phyloP scores from a whole-genome alignment of 495 filamentous ascomycete species.

The Penicillium roqueforti region DNA sequence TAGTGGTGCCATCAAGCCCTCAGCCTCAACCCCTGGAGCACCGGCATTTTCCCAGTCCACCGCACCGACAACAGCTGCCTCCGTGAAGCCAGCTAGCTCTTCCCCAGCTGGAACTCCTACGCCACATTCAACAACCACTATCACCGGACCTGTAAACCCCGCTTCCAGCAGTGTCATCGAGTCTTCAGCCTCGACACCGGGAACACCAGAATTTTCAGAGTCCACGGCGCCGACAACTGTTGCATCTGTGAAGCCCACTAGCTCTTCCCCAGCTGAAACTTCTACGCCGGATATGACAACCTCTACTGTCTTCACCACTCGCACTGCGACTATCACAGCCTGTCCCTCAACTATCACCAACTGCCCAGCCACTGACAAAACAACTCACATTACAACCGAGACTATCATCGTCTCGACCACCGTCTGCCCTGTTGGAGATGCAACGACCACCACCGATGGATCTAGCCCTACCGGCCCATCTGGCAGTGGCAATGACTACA shows the following conservation, averaged over 20 bases:
- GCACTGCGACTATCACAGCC: constrained; percentile 31
- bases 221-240: background rate
- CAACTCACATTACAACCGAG: constrained; percentile 21
- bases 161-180: background rate
- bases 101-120: background rate
- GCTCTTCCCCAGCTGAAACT: background rate
- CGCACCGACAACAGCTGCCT: background rate
- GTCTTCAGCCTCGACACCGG: background rate
- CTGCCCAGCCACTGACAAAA: constrained; percentile 21
- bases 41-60: background rate
- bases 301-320: constrained; percentile 35
- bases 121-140: background rate
- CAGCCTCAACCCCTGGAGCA: background rate
- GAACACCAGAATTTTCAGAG: background rate
- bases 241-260: background rate
- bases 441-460: constrained; percentile 9
- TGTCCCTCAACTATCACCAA: constrained; percentile 26
- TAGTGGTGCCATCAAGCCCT: background rate
- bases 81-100: background rate
- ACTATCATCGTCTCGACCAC: constrained; percentile 27
- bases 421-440: constrained; percentile 25
- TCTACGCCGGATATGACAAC: constrained; percentile 19
- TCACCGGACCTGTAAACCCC: background rate
- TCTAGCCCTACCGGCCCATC: constrained; percentile 6
- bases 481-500: constrained; percentile 4